Evolutionary conservation across 1,139 yeast species (phyloP), one percentile per base, ranked within the genome.

Genomic region (Sugiyamaella grinbergsii): DNA sequence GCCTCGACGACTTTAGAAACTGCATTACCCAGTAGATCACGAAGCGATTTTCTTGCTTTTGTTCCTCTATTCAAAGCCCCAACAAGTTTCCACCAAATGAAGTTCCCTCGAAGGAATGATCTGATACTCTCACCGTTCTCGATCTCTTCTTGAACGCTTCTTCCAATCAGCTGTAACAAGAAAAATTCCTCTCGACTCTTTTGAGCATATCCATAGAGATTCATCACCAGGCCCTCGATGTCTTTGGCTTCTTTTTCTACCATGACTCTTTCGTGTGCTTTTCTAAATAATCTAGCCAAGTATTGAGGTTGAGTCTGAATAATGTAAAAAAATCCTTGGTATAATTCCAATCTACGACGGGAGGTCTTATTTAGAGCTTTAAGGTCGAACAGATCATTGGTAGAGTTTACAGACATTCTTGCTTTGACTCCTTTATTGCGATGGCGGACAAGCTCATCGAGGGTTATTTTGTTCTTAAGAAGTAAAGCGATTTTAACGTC

Each of bases 301-400:
- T 93, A 93, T 0, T 68, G 68, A 0, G 96, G 90, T 62, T 87
- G 89, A 0, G 96, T 87, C 65, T 94, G 98, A 36, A 94, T 69
- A 40, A 91, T 72, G 61, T 85, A 93, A 60, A 93, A 84, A 51
- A 93, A 66, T 6, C 87, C 84, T 61, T 86, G 96, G 66, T 85
- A 87, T 1, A 81, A 66, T 54, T 82, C 88, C 20, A 81, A 69
- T 4, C 75, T 63, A 18, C 69, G 64, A 15, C 77, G 63, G 6
- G 76, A 68, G 0, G 72, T 50, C 58, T 72, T 74, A 57, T 70
- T 73, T 24, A 74, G 64, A 0, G 73, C 69, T 53, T 68, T 70
- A 42, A 72, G 60, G 52, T 73, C 75, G 56, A 72, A 69, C 38
- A 66, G 60, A 48, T 70, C 71, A 15, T 56, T 63, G 19, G 57